These are phyloP conservation scores for Elsinoe arachidis DNA, from an alignment of 2,329 filamentous ascomycete genomes.

Conservation along the genomic window DNA sequence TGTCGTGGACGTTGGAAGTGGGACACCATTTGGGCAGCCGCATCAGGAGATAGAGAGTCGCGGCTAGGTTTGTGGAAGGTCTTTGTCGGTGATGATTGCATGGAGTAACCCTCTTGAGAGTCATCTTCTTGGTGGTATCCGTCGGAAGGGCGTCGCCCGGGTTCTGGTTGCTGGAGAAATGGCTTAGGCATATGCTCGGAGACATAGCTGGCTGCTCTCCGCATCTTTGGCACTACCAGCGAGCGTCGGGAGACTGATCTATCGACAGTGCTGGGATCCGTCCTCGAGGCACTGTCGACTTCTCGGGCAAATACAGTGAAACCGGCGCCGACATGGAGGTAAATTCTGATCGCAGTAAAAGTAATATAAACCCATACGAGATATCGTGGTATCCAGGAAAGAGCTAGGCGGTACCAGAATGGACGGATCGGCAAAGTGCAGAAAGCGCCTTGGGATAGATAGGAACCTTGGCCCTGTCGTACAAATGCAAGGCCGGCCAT, in stretches of 20 bases:
- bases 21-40: background rate
- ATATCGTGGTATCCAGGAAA: constrained; percentile 68
- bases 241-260: background rate
- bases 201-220: background rate
- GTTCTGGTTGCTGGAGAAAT: background rate
- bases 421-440: constrained; percentile 61
- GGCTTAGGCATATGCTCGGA: background rate
- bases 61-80: background rate
- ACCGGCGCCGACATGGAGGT: constrained; percentile 51
- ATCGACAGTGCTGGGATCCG: constrained; percentile 1
- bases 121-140: background rate
- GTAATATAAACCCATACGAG: constrained; percentile 57
- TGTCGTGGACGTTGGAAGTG: constrained; percentile 1
- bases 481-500: constrained; percentile 57
- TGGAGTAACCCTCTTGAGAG: background rate
- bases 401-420: constrained; percentile 58
- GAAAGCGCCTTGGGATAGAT: constrained; percentile 55
- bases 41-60: background rate
- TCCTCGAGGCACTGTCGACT: constrained; percentile 19
- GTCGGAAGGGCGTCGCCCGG: background rate
- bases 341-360: constrained; percentile 59
- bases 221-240: background rate
- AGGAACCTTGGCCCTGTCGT: constrained; percentile 42
- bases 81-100: constrained; percentile 6
- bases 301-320: constrained; percentile 33